Evolutionary conservation across 192 early-diverging fungal species (phyloP).

Genomic region (Coemansia sp.): DNA sequence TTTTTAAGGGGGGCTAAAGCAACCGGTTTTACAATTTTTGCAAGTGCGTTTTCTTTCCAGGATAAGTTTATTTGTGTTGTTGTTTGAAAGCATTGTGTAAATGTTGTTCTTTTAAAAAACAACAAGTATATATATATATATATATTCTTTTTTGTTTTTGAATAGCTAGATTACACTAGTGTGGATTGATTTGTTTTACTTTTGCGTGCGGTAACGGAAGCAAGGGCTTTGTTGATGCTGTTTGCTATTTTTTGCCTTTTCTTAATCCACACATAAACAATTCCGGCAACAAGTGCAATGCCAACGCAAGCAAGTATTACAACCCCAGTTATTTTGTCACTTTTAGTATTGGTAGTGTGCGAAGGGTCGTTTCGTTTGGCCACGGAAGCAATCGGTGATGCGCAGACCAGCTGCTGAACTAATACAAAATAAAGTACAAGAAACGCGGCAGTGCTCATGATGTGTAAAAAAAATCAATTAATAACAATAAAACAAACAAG

Average conservation of each 20-base stretch:
- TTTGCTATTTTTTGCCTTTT: neutral
- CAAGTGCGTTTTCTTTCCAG: too few species aligned
- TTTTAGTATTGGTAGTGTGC: neutral
- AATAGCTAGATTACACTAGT: too few species aligned
- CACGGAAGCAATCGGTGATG: neutral
- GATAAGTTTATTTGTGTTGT: too few species aligned
- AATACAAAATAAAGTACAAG: neutral
- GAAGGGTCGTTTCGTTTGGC: slow-evolving; percentile 1
- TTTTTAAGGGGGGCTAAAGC: too few species aligned
- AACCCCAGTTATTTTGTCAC: slow-evolving; percentile 6
- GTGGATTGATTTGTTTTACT: too few species aligned
- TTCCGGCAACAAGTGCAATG: neutral
- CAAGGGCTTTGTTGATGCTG: neutral
- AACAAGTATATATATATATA: too few species aligned
- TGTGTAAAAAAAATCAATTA: neutral
- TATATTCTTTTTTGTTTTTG: too few species aligned
- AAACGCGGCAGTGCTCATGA: neutral
- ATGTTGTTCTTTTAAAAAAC: too few species aligned
- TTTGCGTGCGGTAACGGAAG: too few species aligned
- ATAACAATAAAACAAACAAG: neutral
- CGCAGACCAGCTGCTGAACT: neutral
- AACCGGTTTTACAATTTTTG: too few species aligned
- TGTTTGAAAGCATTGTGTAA: too few species aligned
- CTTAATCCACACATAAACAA: neutral
- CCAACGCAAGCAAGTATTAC: slow-evolving; percentile 1